Evolutionary conservation across 2,329 filamentous ascomycete species (phyloP).

Genomic region (Aspergillus flavus): DNA sequence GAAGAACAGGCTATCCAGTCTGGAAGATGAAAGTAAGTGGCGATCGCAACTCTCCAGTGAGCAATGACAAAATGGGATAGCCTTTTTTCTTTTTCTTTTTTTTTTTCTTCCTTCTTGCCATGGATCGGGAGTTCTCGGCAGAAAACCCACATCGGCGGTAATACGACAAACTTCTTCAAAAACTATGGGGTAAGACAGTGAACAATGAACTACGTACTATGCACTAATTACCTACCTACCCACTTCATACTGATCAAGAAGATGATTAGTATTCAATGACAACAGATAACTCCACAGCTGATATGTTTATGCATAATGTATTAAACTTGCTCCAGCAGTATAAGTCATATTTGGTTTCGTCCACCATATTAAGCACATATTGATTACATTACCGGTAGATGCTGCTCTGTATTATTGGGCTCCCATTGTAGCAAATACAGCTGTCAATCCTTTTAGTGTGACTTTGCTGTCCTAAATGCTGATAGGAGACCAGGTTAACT

Average conservation of each 20-base stretch:
- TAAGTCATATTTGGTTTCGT: neutral
- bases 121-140: conserved; percentile 30
- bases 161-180: neutral
- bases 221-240: neutral
- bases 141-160: conserved; percentile 1
- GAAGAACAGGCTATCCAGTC: conserved; percentile 2
- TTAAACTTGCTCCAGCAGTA: neutral
- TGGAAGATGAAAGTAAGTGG: conserved; percentile 17
- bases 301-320: neutral
- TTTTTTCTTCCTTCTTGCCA: neutral
- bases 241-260: neutral
- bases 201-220: neutral
- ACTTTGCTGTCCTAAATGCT: neutral
- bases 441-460: neutral
- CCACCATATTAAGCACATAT: neutral
- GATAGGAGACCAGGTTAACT: neutral
- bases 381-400: neutral
- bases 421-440: neutral
- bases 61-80: conserved; percentile 20
- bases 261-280: neutral
- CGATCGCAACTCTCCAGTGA: conserved; percentile 10
- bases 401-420: neutral
- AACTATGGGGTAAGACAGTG: neutral
- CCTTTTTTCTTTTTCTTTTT: conserved; percentile 7
- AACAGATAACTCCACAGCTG: neutral